Base-by-base conservation (phyloP, 306 rosid species). In the Crataegus laevigata region DNA sequence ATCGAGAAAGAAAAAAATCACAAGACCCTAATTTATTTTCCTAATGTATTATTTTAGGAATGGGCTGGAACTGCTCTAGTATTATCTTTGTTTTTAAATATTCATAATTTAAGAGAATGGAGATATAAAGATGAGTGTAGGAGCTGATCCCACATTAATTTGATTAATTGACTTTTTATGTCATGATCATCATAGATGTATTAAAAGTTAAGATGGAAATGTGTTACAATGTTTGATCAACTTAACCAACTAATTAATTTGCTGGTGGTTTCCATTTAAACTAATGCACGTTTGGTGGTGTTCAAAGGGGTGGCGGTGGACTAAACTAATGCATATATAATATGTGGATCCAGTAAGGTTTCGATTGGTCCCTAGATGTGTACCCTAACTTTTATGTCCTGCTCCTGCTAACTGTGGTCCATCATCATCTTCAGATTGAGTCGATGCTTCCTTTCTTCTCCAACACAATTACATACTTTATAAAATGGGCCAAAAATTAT, bases 381-480 rank as follows among this genome's bases (percentile, higher is more conserved):
- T 57, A 36, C 75, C 22, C 75, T 36, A 54, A 40, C 76, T 40
- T 25, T 32, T 58, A 2, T 58, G 68, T 72, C 42, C 68, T 36
- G 57, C 67, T 62, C 40, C 40, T 62, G 67, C 40, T 14, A 17
- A 29, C 1, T 58, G 68, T 59, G 77, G 77, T 59, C 77, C 68
- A 40, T 40, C 68, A 40, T 40, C 58, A 26, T 73, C 24, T 42
- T 60, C 36, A 40, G 58, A 59, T 58, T 58, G 5, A 59, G 11
- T 59, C 42, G 68, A 59, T 59, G 68, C 42, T 59, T 59, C 68
- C 77, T 51, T 40, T 73, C 42, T 25, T 73, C 58, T 73, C 77
- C 77, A 59, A 43, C 77, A 59, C 42, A 73, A 25, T 72, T 72
- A 25, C 17, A 66, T 14, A 29, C 34, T 64, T 63, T 36, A 38